These are phyloP conservation scores for Debaryomyces hansenii DNA, from an alignment of 805 yeast species.

Conservation along the genomic window DNA sequence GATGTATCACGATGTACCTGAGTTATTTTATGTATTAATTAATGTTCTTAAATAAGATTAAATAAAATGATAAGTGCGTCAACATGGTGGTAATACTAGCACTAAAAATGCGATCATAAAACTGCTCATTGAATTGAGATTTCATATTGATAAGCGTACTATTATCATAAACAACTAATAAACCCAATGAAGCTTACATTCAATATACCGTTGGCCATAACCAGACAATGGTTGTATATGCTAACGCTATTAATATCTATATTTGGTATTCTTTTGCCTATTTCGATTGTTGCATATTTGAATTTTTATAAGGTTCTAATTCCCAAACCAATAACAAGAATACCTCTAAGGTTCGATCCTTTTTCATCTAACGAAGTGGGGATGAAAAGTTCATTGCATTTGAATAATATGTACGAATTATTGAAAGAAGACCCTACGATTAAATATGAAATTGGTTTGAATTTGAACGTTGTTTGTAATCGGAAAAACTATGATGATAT, in stretches of 20 bases:
- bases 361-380: background rate
- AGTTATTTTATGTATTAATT: too few relatives aligned
- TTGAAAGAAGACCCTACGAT: slow-evolving; percentile 12
- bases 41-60: too few relatives aligned
- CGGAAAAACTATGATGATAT: slow-evolving; percentile 16
- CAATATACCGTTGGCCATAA: slow-evolving; percentile 17
- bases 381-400: background rate
- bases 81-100: too few relatives aligned
- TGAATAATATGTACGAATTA: background rate
- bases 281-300: slow-evolving; percentile 34
- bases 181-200: background rate
- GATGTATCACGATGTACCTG: too few relatives aligned
- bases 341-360: slow-evolving; percentile 15
- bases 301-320: slow-evolving; percentile 35
- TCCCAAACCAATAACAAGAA: slow-evolving; percentile 20
- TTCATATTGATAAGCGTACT: too few relatives aligned
- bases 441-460: slow-evolving; percentile 18
- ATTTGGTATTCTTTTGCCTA: slow-evolving; percentile 31
- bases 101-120: too few relatives aligned
- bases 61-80: too few relatives aligned
- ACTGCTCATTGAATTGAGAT: too few relatives aligned
- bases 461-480: slow-evolving; percentile 26
- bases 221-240: slow-evolving; percentile 25
- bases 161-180: too few relatives aligned
- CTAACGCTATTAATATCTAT: slow-evolving; percentile 18